Conservation (phyloP, 768 basidiomycete species). For the Tricholoma hemisulphureum region DNA sequence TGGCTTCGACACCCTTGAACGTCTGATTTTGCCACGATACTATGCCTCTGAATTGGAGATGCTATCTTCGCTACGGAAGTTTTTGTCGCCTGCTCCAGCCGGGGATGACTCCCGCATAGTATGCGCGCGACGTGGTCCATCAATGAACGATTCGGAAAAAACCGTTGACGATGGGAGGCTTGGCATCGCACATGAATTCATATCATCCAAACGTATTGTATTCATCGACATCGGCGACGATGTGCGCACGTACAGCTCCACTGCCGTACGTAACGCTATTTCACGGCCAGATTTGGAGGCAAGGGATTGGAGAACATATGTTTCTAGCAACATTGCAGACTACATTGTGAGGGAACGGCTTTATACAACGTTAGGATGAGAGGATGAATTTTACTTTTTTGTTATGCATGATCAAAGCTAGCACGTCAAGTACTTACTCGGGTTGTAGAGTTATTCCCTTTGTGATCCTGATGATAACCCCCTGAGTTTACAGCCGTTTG, state of each 20-base stretch:
- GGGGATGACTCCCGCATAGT: constrained; percentile 56
- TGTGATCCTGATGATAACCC: too few relatives aligned
- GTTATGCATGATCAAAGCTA: too few relatives aligned
- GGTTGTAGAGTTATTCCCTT: too few relatives aligned
- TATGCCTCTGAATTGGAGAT: constrained; percentile 60
- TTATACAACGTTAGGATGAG: constrained; percentile 6
- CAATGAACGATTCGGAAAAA: constrained; percentile 3
- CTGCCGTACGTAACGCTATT: constrained; percentile 54
- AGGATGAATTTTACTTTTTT: too few relatives aligned
- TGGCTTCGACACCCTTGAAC: constrained; percentile 83
- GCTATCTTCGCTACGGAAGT: constrained; percentile 50
- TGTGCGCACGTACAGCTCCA: constrained; percentile 67
- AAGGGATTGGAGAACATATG: constrained; percentile 16
- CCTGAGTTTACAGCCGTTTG: too few relatives aligned
- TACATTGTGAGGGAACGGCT: constrained; percentile 18
- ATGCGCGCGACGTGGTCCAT: constrained; percentile 49
- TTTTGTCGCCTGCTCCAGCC: constrained; percentile 48
- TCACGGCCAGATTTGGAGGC: constrained; percentile 13
- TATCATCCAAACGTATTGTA: constrained; percentile 48
- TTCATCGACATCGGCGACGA: constrained; percentile 61
- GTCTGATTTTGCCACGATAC: constrained; percentile 74
- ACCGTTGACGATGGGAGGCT: constrained; percentile 14
- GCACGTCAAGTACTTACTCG: too few relatives aligned
- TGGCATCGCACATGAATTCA: constrained; percentile 46
- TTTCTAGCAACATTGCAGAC: constrained; percentile 15